Base-by-base conservation (phyloP, 805 yeast species). In the Saccharomycopsis vini region DNA sequence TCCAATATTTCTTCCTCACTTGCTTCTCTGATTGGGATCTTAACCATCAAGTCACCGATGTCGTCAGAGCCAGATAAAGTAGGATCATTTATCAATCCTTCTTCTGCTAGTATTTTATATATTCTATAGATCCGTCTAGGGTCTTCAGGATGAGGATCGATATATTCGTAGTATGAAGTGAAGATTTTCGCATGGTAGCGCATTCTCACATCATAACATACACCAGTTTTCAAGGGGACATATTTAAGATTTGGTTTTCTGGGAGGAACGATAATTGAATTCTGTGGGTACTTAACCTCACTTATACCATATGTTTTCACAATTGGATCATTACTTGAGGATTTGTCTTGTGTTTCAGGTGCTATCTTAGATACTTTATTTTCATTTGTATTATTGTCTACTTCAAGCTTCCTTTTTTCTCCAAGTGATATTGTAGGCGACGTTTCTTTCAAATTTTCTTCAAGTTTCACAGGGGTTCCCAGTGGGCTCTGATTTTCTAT, bases 121-220 rank as follows among this genome's bases (percentile, higher is more conserved):
- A 92, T 85, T 45, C 97, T 73, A 63, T 89, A 92, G 30, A 90
- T 89, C 53, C 99, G 77, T 50, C 98, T 73, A 9, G 99, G 99
- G 58, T 92, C 98, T 61, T 92, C 99, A 3, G 99, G 99, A 59
- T 92, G 99, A 2, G 97, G 98, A 58, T 92, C 98, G 42, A 90
- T 86, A 62, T 90, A 90, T 61, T 90, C 96, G 55, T 77, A 84
- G 53, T 90, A 86, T 2, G 92, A 82, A 3, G 95, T 86, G 64
- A 84, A 89, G 42, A 92, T 81, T 58, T 88, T 86, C 32, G 97
- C 95, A 60, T 92, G 99, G 61, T 90, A 92, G 50, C 98, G 72
- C 97, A 92, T 92, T 50, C 97, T 72, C 18, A 88, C 97, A 61
- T 92, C 99, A 62, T 92, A 92, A 47, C 95, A 90, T 5, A 92